A percentile compares a stretch with the other conserved stretches of the same genome.
phyloP scores from a whole-genome alignment of 352 stramenopile species.

The Phytophthora agathidicida region DNA sequence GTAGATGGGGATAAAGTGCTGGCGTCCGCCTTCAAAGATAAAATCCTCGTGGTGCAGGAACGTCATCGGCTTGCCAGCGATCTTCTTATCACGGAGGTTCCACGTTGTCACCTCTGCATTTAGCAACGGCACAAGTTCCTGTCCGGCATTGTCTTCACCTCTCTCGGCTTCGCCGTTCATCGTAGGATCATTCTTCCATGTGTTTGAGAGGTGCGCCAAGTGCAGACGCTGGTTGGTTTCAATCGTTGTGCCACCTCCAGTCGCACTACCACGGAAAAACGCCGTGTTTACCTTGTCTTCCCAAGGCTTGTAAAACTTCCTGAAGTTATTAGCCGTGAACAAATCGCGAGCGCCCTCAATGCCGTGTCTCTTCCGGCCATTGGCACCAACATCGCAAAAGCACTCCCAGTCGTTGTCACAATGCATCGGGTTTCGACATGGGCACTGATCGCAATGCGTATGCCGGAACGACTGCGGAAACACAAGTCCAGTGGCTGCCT shows the following conservation, averaged over 20 bases:
- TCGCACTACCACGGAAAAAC: conserved; percentile 98
- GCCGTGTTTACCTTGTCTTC: conserved; percentile 96
- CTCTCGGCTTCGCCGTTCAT: conserved; percentile 79
- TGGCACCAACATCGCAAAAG: conserved; percentile 66
- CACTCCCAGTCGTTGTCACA: conserved; percentile 86
- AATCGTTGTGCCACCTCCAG: conserved; percentile 94
- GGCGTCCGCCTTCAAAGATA: conserved; percentile 91
- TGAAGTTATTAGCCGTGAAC: conserved; percentile 97
- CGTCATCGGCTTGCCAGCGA: conserved; percentile 93
- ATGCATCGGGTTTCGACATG: conserved; percentile 62
- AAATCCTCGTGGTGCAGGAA: conserved; percentile 87
- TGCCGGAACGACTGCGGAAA: conserved; percentile 93
- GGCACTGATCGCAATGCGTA: conserved; percentile 81
- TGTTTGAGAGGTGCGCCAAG: conserved; percentile 89
- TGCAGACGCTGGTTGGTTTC: conserved; percentile 98
- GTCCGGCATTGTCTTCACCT: conserved; percentile 2
- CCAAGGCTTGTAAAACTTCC: conserved; percentile 96
- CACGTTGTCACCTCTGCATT: conserved; percentile 97
- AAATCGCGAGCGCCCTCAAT: conserved; percentile 88
- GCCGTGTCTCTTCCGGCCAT: conserved; percentile 74
- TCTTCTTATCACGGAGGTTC: conserved; percentile 98
- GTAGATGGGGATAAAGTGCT: conserved; percentile 98
- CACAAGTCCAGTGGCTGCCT: conserved; percentile 90
- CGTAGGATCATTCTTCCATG: conserved; percentile 91
- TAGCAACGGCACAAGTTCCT: conserved; percentile 89